Base-by-base conservation (phyloP, 2,329 filamentous ascomycete species). In the Chrysosporium queenslandicum region DNA sequence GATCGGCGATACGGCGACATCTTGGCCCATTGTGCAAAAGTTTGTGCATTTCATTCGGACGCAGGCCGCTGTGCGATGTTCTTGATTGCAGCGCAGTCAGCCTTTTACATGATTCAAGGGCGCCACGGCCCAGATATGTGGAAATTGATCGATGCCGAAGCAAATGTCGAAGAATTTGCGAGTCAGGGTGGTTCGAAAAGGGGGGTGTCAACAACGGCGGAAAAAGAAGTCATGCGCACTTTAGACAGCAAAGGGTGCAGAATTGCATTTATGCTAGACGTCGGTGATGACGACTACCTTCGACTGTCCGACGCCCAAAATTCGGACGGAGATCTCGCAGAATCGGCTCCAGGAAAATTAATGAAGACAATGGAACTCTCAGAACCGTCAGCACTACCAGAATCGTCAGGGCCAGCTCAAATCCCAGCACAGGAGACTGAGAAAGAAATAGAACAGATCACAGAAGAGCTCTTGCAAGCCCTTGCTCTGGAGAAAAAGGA, bases 41-140 rank as follows among this genome's bases (percentile, higher is more conserved):
- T 64, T 30, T 58, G 55, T 3, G 59, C 40, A 0, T 59, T 50
- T 29, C 62, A 65, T 37, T 60, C 59, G 0, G 63, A 65, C 37
- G 12, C 55, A 1, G 63, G 55, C 1, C 56, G 63, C 9, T 58
- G 58, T 1, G 14, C 50, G 8, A 45, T 45, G 8, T 65, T 65
- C 34, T 42, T 63, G 1, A 37, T 16, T 4, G 53, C 46, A 39
- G 61, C 60, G 2, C 49, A 51, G 23, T n/a, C 45, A 4, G 25
- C 54, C 4, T 56, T 51, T 7, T 30, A 50, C 4, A 30, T 47
- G 3, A 30, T 58, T 3, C 55, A 63, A 47, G 59, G 2, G 41
- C 32, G 2, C 54, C 56, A 46, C n/a, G 32, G 29, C n/a, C 40
- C 39, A 45, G 36, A 40, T 11, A n/a, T 46, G 29, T 9, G 4